Base-by-base conservation (phyloP, 176 grass and related monocot genomes). In the Lolium perenne region DNA sequence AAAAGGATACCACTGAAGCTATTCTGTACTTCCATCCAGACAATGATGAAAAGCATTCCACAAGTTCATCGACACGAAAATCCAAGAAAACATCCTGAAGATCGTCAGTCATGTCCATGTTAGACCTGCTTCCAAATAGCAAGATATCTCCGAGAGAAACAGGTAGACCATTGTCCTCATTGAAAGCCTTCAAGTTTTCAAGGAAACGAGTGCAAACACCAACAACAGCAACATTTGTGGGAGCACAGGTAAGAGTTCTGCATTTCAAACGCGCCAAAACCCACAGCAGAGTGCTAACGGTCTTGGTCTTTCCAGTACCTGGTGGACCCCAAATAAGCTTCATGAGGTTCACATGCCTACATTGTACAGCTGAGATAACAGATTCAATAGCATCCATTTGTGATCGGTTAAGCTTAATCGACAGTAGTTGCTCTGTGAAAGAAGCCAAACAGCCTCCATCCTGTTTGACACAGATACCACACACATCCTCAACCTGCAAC, bases 301-400 rank as follows among this genome's bases (percentile, higher is more conserved):
- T 97, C 54, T 90, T 97, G 35, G 95, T 97, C 67, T 97, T 94
- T 25, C 95, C 90, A n/a, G 92, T 94, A 57, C 95, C 95, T 81
- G 92, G 95, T 80, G 95, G 95, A 0, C 95, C 95, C 90, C 95
- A 91, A 65, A 94, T 83, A 87, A 97, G 90, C 80, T 93, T 86
- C 9, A 89, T 76, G 59, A 81, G 84, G 76, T 86, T 80, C 41
- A 76, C 65, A 91, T 83, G 82, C 43, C n/a, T 51, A 72, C 84
- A 86, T 75, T 12, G 32, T 17, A 91, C 47, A 32, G 88, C 87
- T 57, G 82, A 91, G 74, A 93, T 76, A 21, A 89, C 82, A 74
- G 85, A 87, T 70, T 82, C 56, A 68, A 97, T 17, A 20, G 78
- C 92, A 77, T 85, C 81, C 6, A 89, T 11, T 75, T 97, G 95